Evolutionary conservation across 2,329 filamentous ascomycete species (phyloP), one percentile per base, ranked within the genome.

Genomic region (Botrytis fragariae): DNA sequence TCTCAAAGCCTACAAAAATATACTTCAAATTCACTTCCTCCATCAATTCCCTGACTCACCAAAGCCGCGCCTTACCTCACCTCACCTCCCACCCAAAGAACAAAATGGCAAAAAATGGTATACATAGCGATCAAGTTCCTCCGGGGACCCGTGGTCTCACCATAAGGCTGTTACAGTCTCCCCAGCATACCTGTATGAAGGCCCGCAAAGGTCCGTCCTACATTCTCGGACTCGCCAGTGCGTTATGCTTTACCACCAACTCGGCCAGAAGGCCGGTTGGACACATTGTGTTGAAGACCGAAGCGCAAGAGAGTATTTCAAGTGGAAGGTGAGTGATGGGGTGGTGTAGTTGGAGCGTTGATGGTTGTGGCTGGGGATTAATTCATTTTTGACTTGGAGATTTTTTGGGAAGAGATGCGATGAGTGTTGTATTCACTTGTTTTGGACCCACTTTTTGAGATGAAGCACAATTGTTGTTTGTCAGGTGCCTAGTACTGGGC

Each of bases 201-300:
- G 62, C 62, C 62, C 42, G 62, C 18, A 32, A 65, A 65, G 62
- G 42, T 65, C 42, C 44, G 44, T 37, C 64, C 48, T 68, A 54
- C 35, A 68, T 51, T 67, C 32, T 67, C 63, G 42, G 25, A 54
- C 45, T 37, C 64, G 64, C 64, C 45, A 57, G n/a, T 57, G 0
- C 51, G 51, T 57, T 57, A 57, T 57, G 51, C 51, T 57, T 57
- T 57, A 8, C 51, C 16, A 7, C 51, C 51, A 57, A 57, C 51
- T 57, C n/a, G 51, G 51, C 51, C 51, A 57, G 1, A 57, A 57
- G 51, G 18, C 51, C 51, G n/a, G 51, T 29, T 16, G 14, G n/a
- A 29, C 51, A 57, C 51, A 57, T 18, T 57, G n/a, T 57, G 51
- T 29, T 18, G 51, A 29, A 7, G 6, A 18, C 14, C 0, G n/a